These are phyloP conservation scores for Nephelium lappaceum DNA, from an alignment of 345 rosid genomes.

Conservation along the genomic window DNA sequence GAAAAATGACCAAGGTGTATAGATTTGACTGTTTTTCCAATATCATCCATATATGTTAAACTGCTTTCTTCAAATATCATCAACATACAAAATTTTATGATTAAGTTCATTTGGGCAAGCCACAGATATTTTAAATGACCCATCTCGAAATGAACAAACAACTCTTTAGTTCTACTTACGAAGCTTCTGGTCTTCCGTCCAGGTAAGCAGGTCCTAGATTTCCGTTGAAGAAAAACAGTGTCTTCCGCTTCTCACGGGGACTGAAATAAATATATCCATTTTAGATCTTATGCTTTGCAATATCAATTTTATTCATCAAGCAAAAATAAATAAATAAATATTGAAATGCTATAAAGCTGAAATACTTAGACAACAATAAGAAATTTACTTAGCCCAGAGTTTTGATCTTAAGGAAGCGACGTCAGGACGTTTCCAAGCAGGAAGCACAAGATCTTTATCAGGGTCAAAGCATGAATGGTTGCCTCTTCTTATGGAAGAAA, in stretches of 20 bases:
- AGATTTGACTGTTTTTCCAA: conserved; percentile 3
- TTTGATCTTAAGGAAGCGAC: conserved; percentile 49
- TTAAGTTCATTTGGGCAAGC: conserved; percentile 2
- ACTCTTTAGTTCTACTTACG: conserved; percentile 54
- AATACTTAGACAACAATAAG: conserved; percentile 13
- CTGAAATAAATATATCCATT: conserved; percentile 38
- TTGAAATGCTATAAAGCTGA: neutral
- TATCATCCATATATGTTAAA: neutral
- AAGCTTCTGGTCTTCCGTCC: conserved; percentile 83
- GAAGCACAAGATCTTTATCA: conserved; percentile 90
- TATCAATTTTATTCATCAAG: neutral
- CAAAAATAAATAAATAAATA: neutral
- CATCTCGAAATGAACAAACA: neutral
- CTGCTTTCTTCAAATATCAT: neutral
- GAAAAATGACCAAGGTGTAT: neutral
- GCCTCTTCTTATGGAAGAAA: conserved; percentile 78
- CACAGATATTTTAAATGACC: conserved; percentile 7
- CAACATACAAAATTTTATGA: neutral
- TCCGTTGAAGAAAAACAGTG: conserved; percentile 89
- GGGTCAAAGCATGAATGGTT: conserved; percentile 96
- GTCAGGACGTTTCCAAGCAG: conserved; percentile 97
- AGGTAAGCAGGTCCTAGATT: conserved; percentile 91
- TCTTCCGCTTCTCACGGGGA: conserved; percentile 76
- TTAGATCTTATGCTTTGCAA: neutral
- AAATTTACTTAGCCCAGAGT: conserved; percentile 68